Percentiles rank a stretch among this genome's conserved stretches.
Conservation (phyloP, 192 early-diverging fungal genomes). For the Coemansia sp. region DNA sequence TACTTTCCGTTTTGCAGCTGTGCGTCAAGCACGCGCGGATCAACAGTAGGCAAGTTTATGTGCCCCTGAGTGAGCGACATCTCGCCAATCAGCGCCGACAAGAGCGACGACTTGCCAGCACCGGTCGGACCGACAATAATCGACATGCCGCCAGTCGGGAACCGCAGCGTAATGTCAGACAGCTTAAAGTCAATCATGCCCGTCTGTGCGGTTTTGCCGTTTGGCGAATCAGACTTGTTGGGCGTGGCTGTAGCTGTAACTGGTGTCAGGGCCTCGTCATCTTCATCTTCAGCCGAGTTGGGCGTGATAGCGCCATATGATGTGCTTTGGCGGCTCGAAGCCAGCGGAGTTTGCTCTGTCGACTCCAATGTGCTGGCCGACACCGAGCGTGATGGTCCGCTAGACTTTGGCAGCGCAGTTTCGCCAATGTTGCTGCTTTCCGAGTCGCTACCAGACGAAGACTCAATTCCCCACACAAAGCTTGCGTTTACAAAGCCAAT, state of each 20-base stretch:
- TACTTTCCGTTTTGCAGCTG: conserved; percentile 14
- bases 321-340: neutral
- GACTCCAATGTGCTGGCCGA: neutral
- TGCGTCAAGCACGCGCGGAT: neutral
- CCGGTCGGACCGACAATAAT: conserved; percentile 86
- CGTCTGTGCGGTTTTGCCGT: neutral
- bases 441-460: neutral
- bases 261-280: neutral
- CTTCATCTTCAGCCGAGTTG: neutral
- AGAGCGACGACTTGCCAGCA: conserved; percentile 83
- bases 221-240: neutral
- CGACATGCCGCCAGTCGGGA: conserved; percentile 69
- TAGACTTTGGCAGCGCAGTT: neutral
- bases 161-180: conserved; percentile 61
- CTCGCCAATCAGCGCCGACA: conserved; percentile 82
- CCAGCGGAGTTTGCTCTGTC: conserved; percentile 21
- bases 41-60: conserved; percentile 36
- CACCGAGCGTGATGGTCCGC: conserved; percentile 3
- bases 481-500: conserved; percentile 45
- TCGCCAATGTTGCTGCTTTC: neutral
- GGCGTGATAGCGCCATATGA: conserved; percentile 1
- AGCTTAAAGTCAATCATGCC: conserved; percentile 56
- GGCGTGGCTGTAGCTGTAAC: neutral
- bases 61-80: conserved; percentile 54
- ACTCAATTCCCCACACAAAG: conserved; percentile 37